Conservation (phyloP, 139 green algal species). For the Chlamydomonas eustigma region DNA sequence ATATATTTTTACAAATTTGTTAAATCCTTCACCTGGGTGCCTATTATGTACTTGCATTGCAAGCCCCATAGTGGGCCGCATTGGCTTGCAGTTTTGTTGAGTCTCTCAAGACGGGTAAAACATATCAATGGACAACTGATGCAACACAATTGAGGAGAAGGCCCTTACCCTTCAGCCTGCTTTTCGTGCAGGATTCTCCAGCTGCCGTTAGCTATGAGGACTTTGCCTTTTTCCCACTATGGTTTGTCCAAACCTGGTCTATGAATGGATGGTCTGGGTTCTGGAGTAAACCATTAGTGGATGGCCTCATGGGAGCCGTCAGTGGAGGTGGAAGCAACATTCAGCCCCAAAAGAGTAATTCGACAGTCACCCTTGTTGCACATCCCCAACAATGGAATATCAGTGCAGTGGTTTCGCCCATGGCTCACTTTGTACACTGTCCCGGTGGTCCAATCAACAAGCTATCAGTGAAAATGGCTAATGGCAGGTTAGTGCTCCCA, state of each 20-base stretch:
- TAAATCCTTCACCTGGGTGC: too few relatives aligned
- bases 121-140: too few relatives aligned
- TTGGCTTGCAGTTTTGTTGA: too few relatives aligned
- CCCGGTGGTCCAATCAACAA: constrained; percentile 33
- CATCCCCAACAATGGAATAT: background rate
- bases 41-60: too few relatives aligned
- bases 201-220: background rate
- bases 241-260: background rate
- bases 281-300: background rate
- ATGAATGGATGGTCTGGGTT: constrained; percentile 8
- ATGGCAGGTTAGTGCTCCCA: too few relatives aligned
- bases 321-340: background rate
- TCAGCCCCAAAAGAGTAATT: too few relatives aligned
- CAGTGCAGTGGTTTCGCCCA: background rate
- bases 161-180: too few relatives aligned
- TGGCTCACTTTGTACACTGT: constrained; percentile 37
- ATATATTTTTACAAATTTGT: too few relatives aligned
- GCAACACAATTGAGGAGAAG: too few relatives aligned
- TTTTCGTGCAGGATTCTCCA: too few relatives aligned
- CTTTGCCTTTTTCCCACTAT: constrained; percentile 1
- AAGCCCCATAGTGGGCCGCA: too few relatives aligned
- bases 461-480: constrained; percentile 22
- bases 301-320: background rate
- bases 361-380: background rate
- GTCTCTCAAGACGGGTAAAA: too few relatives aligned